Conservation (phyloP, 306 rosid species). For the Rosa multiflora region DNA sequence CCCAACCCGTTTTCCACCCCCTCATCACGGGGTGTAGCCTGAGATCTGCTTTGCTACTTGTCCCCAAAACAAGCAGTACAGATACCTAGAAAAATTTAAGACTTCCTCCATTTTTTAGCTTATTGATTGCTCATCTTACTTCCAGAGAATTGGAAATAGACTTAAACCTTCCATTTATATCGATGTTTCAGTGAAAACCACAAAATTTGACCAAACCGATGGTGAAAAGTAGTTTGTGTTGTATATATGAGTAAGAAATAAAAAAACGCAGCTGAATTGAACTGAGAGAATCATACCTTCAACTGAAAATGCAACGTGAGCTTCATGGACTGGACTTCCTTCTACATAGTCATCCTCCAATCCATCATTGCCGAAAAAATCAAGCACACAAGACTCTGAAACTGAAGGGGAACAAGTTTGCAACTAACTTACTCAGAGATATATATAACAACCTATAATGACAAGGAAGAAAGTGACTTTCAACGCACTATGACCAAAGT, state of each 20-base stretch:
- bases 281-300: conserved; percentile 49
- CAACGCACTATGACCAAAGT: conserved; percentile 14
- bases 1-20: neutral
- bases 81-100: neutral
- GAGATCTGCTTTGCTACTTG: neutral
- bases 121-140: neutral
- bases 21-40: neutral
- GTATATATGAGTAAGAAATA: neutral
- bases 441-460: neutral
- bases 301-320: conserved; percentile 89
- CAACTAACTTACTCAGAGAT: neutral
- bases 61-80: neutral
- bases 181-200: neutral
- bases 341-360: conserved; percentile 36
- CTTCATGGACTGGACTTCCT: conserved; percentile 59
- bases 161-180: neutral
- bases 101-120: neutral
- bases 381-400: conserved; percentile 67
- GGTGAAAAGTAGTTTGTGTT: neutral
- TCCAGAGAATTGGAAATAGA: neutral
- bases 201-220: neutral
- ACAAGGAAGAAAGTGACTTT: conserved; percentile 13
- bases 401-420: conserved; percentile 21
- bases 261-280: conserved; percentile 1
- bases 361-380: conserved; percentile 72